These are phyloP conservation scores for Ciborinia camelliae DNA, from an alignment of 2,329 filamentous ascomycete species.

Conservation along the genomic window DNA sequence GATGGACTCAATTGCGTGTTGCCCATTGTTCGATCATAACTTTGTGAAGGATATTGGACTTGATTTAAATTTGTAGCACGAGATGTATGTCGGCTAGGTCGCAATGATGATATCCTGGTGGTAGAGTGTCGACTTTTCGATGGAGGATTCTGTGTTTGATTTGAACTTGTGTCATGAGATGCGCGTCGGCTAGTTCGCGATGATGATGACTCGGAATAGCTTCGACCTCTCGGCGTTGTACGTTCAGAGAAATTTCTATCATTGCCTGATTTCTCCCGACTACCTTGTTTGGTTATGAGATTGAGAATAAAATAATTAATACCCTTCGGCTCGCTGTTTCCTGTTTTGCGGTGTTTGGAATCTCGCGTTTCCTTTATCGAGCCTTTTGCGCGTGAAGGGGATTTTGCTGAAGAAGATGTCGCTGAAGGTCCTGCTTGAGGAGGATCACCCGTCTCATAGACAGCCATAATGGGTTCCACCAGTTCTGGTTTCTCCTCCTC, in stretches of 20 bases:
- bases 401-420: not conserved
- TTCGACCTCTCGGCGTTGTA: too few relatives aligned
- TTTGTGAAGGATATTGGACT: not conserved
- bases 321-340: too few relatives aligned
- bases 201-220: conserved; percentile 1
- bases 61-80: not conserved
- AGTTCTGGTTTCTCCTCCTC: not conserved
- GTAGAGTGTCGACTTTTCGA: too few relatives aligned
- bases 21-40: not conserved
- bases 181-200: not conserved
- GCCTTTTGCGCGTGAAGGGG: not conserved
- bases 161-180: not conserved
- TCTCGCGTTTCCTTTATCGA: not conserved
- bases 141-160: not conserved
- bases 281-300: too few relatives aligned
- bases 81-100: not conserved
- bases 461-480: not conserved
- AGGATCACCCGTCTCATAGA: not conserved
- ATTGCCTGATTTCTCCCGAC: not conserved
- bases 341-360: not conserved
- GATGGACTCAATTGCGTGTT: not conserved
- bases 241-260: not conserved
- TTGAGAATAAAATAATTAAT: not conserved
- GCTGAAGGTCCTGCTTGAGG: not conserved
- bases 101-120: too few relatives aligned